Evolutionary conservation across 2,329 filamentous ascomycete species (phyloP), one percentile per base, ranked within the genome.

Genomic region (Xylariaceae sp.): DNA sequence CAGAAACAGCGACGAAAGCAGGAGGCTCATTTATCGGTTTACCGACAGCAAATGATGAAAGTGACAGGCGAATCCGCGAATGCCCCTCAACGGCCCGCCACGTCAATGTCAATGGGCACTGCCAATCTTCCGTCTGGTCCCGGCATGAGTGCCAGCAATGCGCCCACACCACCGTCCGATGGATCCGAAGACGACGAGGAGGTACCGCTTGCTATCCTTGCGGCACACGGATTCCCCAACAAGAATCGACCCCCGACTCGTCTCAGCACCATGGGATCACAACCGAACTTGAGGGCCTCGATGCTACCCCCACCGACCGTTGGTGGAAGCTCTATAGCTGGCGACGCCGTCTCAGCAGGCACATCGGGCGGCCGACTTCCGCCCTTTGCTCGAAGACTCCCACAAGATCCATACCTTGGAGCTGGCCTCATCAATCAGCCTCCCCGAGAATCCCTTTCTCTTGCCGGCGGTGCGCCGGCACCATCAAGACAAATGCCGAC

Each of bases 11-110:
- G 91, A 60, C 83, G 85, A 65, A 94, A 91, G 75, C 91, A 96
- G 68, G 89, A 95, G 71, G 91, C 91, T 9, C 89, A 94, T 68
- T 86, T 96, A 76, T 81, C 89, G 1, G 86, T 95, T 1, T 95
- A 95, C 70, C 83, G 91, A 55, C 91, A 96, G 70, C 88, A 94
- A 71, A 96, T 95, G 91, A 95, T 92, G 88, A 95, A 95, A 72
- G 87, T 94, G 32, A 95, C 90, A 0, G 91, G 91, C 47, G 89
- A 92, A 63, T 74, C 83, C 27, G 70, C 78, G 3, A 70, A 71
- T 9, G 70, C 77, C 11, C 66, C 74, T 8, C 70, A 77, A 30
- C 80, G 83, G n/a, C 78, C 81, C 11, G 73, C 74, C 48, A 70
- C 85, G 57, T 76, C 79, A 19, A 74, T 78, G 35, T 83, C 81